Evolutionary conservation across 768 basidiomycete genomes (phyloP), one percentile per base, ranked within the genome.

Genomic region (Auriscalpium vulgare): DNA sequence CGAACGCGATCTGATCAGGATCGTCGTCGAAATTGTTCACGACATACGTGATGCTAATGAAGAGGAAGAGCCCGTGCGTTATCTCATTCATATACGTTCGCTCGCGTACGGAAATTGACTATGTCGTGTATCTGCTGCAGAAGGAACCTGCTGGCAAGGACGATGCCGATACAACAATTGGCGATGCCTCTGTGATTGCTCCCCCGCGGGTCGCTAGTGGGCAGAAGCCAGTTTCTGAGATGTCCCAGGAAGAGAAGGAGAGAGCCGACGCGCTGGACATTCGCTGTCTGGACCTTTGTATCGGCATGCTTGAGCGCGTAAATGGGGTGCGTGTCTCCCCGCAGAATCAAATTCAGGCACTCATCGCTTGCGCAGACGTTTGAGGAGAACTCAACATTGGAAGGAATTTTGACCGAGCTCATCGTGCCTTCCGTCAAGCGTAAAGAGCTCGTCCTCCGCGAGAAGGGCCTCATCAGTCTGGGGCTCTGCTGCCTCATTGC

Each of bases 401-500:
- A 84, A 57, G 87, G 89, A 29, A 69, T 78, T 19, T 66, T 83
- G 68, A 75, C 89, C 10, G 92, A 97, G 62, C 74, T 99, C 16
- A 91, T 97, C 64, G 82, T 97, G 36, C 95, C 95, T 2, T 83
- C 91, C 5, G 90, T 97, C 46, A 85, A 87, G 65, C 82, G 91
- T 52, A 95, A 95, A 71, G 92, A 95, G 62, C 76, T 89, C 6
- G 75, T 78, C 1, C 76, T 95, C 63, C 78, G 90, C 43, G 88
- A 92, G 68, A 85, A 87, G 67, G 91, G 91, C 1, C 75, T 94
- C 10, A 74, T 89, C 55, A 82, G 84, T 57, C 74, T 97, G 1
- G 92, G 91, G 1, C 73, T 95, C 13, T 92, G 90, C 66, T 92
- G 87, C 64, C 80, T 94, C 56, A 91, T 97, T 57, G 91, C 88